Conservation (phyloP, 768 basidiomycete species). For the Polyporus arcularius region DNA sequence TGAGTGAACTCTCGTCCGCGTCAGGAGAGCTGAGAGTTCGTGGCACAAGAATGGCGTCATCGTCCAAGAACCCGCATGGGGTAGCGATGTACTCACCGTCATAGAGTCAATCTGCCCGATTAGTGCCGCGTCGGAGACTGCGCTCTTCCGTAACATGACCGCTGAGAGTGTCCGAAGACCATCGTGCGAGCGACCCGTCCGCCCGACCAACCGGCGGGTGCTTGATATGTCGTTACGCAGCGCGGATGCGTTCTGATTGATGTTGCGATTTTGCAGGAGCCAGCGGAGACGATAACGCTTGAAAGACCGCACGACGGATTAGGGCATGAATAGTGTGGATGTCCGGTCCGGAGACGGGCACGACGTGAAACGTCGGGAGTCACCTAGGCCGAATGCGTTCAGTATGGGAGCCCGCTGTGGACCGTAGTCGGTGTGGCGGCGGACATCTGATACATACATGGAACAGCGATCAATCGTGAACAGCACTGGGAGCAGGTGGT, state of each 20-base stretch:
- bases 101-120: not conserved
- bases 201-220: not conserved
- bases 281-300: not conserved
- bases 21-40: not conserved
- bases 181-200: not conserved
- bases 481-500: not conserved
- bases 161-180: not conserved
- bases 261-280: not conserved
- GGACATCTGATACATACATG: slow-evolving; percentile 5
- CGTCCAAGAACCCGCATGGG: not conserved
- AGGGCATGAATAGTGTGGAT: not conserved
- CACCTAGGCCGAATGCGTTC: not conserved
- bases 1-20: not conserved
- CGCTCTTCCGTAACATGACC: not conserved
- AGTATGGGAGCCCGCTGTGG: not conserved
- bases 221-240: not conserved
- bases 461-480: not conserved
- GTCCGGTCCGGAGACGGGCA: not conserved
- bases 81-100: not conserved
- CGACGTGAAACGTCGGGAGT: not conserved
- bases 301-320: not conserved
- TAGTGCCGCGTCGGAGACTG: too few relatives aligned
- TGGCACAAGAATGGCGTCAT: not conserved
- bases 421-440: not conserved
- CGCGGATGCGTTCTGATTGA: slow-evolving; percentile 10